Conservation (phyloP, 257 asterid species). For the Cynanchum wilfordii region DNA sequence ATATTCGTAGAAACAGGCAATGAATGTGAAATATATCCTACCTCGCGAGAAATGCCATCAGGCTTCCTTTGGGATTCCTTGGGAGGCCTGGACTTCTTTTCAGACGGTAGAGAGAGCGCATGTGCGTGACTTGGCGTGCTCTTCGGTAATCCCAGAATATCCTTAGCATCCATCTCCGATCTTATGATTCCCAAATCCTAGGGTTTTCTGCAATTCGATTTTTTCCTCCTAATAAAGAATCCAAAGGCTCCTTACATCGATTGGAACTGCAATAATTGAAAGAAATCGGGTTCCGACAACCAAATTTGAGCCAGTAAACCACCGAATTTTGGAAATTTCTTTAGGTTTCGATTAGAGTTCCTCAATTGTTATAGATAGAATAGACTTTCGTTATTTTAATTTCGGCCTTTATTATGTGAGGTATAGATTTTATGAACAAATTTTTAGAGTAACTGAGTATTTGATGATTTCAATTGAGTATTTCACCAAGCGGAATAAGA, state of each 20-base stretch:
- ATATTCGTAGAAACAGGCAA: neutral
- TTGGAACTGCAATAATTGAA: neutral
- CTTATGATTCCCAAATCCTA: conserved; percentile 3
- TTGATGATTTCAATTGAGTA: too few species aligned
- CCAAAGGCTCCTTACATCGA: neutral
- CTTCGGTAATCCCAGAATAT: conserved; percentile 87
- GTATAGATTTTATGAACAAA: too few species aligned
- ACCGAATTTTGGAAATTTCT: neutral
- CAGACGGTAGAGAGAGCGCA: conserved; percentile 38
- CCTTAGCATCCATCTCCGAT: conserved; percentile 84
- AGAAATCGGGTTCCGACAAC: neutral
- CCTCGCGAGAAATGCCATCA: conserved; percentile 98
- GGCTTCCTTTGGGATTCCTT: conserved; percentile 97
- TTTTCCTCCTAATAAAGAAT: neutral
- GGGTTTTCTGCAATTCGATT: conserved; percentile 10
- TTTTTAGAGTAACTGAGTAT: too few species aligned
- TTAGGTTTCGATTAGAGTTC: neutral
- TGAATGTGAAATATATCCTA: conserved; percentile 5
- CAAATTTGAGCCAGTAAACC: neutral
- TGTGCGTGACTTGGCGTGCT: conserved; percentile 7
- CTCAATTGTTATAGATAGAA: too few species aligned
- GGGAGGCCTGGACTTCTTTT: conserved; percentile 80
- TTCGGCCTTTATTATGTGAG: too few species aligned
- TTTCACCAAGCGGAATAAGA: too few species aligned
- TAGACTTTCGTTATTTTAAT: too few species aligned